Percentiles rank a stretch among this genome's conserved stretches.
Conservation (phyloP, 768 basidiomycete species). For the Suillus subalutaceus region DNA sequence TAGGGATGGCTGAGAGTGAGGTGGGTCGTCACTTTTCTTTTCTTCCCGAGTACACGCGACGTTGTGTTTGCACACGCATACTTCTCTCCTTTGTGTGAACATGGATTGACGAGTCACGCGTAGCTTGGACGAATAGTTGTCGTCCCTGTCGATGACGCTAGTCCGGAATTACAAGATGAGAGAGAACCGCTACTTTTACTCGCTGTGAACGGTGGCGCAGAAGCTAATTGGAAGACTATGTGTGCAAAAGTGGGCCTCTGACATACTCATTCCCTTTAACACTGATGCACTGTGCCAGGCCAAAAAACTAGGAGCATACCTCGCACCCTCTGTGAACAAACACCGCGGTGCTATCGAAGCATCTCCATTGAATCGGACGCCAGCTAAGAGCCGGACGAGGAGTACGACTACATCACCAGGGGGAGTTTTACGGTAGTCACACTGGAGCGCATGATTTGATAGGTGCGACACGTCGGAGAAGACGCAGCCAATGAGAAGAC, state of each 20-base stretch:
- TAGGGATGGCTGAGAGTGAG: conserved; percentile 79
- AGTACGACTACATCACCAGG: conserved; percentile 34
- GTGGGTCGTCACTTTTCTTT: conserved; percentile 39
- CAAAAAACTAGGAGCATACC: conserved; percentile 33
- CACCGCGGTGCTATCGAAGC: conserved; percentile 33
- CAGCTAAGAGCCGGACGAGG: conserved; percentile 28
- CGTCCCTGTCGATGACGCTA: conserved; percentile 51
- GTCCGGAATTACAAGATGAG: conserved; percentile 28
- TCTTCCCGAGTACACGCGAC: conserved; percentile 9
- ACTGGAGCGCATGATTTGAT: neutral
- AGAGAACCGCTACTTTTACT: conserved; percentile 67
- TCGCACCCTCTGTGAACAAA: conserved; percentile 41
- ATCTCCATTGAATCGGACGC: conserved; percentile 8
- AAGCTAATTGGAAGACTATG: conserved; percentile 68
- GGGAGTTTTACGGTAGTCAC: conserved; percentile 11
- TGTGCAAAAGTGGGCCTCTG: conserved; percentile 54
- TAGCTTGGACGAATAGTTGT: conserved; percentile 77
- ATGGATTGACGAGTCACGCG: neutral
- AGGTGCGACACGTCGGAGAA: too few species aligned
- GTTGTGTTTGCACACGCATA: neutral
- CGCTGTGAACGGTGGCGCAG: conserved; percentile 63
- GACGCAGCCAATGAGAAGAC: conserved; percentile 5
- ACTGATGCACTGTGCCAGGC: conserved; percentile 22
- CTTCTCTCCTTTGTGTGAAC: neutral
- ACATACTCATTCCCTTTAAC: neutral